These are phyloP conservation scores for Tricholoma saponaceum DNA, from an alignment of 768 basidiomycete genomes.

Conservation along the genomic window DNA sequence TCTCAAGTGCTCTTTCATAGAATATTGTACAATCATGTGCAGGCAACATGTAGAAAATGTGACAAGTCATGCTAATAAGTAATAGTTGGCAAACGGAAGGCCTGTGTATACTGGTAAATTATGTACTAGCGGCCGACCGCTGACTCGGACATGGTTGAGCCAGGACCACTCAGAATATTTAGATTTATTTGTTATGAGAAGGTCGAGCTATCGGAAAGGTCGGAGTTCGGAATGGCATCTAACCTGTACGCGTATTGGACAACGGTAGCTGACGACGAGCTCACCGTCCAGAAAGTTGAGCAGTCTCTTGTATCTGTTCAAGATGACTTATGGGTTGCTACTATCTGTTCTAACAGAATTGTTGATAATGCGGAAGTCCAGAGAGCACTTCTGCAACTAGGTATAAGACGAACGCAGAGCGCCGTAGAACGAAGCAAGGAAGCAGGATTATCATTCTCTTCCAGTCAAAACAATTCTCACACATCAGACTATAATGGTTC, in stretches of 20 bases:
- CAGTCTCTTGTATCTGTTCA: conserved; percentile 44
- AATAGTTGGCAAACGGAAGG: too few relatives aligned
- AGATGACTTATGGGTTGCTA: conserved; percentile 75
- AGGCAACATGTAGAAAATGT: conserved; percentile 3
- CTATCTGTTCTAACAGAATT: conserved; percentile 69
- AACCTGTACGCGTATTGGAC: conserved; percentile 52
- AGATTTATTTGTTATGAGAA: too few relatives aligned
- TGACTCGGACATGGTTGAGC: too few relatives aligned
- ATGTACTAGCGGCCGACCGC: too few relatives aligned
- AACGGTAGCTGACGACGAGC: conserved; percentile 48
- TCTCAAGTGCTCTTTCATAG: conserved; percentile 44
- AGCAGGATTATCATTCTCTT: conserved; percentile 16
- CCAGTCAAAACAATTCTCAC: not conserved
- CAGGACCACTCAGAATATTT: too few relatives aligned
- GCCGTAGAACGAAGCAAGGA: conserved; percentile 46
- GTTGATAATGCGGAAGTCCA: conserved; percentile 55
- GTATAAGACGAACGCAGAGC: conserved; percentile 52
- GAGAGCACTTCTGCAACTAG: conserved; percentile 55
- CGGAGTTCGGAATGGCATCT: conserved; percentile 33
- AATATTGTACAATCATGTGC: conserved; percentile 12
- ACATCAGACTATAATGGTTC: not conserved
- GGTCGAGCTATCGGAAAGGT: conserved; percentile 6
- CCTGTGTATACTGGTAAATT: too few relatives aligned
- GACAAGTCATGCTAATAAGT: not conserved
- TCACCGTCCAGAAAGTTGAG: conserved; percentile 47